Percentiles rank a stretch among this genome's conserved stretches.
phyloP scores from a whole-genome alignment of 257 asterid genomes.

The Solanum lycopersicoides region DNA sequence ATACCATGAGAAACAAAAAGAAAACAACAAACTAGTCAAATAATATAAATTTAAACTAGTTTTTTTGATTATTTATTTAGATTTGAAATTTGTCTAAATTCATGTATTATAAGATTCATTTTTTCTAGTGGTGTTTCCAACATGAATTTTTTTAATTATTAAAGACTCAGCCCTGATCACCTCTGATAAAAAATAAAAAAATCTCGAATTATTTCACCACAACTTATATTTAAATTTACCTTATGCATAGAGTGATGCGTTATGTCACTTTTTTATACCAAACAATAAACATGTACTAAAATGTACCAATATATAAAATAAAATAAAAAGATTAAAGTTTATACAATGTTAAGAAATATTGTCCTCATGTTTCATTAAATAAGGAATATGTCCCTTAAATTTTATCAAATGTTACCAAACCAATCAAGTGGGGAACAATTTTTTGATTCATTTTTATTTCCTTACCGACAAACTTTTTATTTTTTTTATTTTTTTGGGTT shows the following conservation, averaged over 20 bases:
- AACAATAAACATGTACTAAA: neutral
- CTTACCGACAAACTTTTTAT: neutral
- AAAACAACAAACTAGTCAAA: neutral
- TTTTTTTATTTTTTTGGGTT: neutral
- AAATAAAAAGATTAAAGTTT: neutral
- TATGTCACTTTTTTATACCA: neutral
- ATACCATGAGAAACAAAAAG: too few species aligned
- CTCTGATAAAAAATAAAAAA: too few species aligned
- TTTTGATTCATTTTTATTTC: neutral
- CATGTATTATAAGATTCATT: neutral
- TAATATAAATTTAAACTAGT: neutral
- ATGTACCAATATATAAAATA: neutral
- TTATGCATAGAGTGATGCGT: neutral
- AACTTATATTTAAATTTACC: neutral
- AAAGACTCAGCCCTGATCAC: neutral
- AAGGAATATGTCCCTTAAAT: neutral
- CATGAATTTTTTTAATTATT: too few species aligned
- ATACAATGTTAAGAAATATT: neutral
- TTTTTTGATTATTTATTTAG: too few species aligned
- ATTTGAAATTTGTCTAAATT: neutral
- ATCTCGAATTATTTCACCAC: neutral
- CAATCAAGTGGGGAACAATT: neutral
- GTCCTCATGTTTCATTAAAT: neutral
- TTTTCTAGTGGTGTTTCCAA: fast-evolving
- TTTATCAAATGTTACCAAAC: neutral